Evolutionary conservation across 768 basidiomycete genomes (phyloP).

Genomic region (Leccinum uliginosum): DNA sequence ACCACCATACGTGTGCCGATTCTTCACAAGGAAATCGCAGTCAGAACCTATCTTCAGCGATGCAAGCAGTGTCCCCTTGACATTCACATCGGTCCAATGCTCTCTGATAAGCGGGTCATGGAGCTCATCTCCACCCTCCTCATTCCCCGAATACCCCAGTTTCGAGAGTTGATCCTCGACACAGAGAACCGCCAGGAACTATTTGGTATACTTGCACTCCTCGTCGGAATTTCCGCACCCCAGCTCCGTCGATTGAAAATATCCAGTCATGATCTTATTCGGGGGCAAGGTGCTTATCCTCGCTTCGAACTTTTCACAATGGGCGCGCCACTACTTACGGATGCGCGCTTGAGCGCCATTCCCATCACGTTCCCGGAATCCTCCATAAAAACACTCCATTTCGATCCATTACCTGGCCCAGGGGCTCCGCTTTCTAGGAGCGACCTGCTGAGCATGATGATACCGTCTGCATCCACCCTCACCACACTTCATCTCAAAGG

Average conservation of each 20-base stretch:
- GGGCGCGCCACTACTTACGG: slow-evolving; percentile 29
- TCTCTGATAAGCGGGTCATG: slow-evolving; percentile 21
- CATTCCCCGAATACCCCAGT: slow-evolving; percentile 28
- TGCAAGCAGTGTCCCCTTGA: slow-evolving; percentile 30
- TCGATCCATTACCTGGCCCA: slow-evolving; percentile 32
- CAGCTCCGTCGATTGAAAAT: slow-evolving; percentile 27
- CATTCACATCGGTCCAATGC: slow-evolving; percentile 29
- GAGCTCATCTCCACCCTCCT: slow-evolving; percentile 26
- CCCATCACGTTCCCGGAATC: slow-evolving; percentile 29
- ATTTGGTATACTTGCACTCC: slow-evolving; percentile 19
- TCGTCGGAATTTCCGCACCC: slow-evolving; percentile 23
- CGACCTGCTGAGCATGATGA: slow-evolving; percentile 28
- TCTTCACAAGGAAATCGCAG: slow-evolving; percentile 24
- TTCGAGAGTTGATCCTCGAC: slow-evolving; percentile 30
- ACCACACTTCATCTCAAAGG: slow-evolving; percentile 30
- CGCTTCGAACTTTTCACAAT: slow-evolving; percentile 30
- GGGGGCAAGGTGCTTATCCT: slow-evolving; percentile 24
- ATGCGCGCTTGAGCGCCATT: slow-evolving; percentile 31
- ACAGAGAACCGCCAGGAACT: slow-evolving; percentile 31
- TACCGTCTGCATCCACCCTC: slow-evolving; percentile 25
- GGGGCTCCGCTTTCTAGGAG: slow-evolving; percentile 25
- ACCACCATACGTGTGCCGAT: slow-evolving; percentile 31
- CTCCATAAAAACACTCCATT: slow-evolving; percentile 29
- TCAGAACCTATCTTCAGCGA: slow-evolving; percentile 29
- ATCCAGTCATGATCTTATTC: slow-evolving; percentile 22